A percentile compares a stretch with the other conserved stretches of the same genome.
Evolutionary conservation across 1,284 basidiomycete species (phyloP).

Genomic region (Apiotrichum sp.): DNA sequence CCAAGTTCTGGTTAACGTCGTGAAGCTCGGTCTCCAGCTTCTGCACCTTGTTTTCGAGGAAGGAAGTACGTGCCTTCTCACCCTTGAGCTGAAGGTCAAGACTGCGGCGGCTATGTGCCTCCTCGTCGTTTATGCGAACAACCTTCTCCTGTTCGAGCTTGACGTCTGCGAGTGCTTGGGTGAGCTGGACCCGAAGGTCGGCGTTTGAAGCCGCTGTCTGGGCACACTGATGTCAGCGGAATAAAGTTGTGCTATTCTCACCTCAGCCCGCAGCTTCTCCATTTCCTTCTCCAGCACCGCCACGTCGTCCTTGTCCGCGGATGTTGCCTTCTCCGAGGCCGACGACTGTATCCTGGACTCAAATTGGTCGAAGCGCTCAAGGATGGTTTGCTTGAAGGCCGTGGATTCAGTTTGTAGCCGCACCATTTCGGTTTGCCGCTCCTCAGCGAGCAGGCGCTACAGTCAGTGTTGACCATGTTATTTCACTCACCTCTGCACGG

Average conservation of each 20-base stretch:
- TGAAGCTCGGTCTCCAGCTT: slow-evolving; percentile 8
- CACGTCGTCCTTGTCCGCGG: not conserved
- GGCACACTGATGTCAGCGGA: slow-evolving; percentile 1
- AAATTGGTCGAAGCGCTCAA: slow-evolving; percentile 7
- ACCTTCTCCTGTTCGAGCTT: slow-evolving; percentile 13
- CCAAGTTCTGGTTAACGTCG: slow-evolving; percentile 11
- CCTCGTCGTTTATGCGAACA: slow-evolving; percentile 9
- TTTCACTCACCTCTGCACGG: not conserved
- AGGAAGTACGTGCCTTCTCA: slow-evolving; percentile 14
- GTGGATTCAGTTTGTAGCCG: slow-evolving; percentile 5
- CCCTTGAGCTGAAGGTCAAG: slow-evolving; percentile 17
- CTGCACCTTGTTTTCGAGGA: slow-evolving; percentile 12
- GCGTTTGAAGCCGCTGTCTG: not conserved
- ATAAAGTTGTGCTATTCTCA: not conserved
- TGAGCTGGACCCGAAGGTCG: slow-evolving; percentile 13
- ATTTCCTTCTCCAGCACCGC: slow-evolving; percentile 8
- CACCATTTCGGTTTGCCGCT: slow-evolving; percentile 2
- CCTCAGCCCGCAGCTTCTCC: slow-evolving; percentile 2
- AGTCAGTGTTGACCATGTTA: not conserved
- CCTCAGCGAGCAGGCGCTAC: slow-evolving; percentile 7
- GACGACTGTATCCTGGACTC: not conserved
- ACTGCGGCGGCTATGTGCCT: slow-evolving; percentile 9
- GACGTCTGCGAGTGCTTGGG: slow-evolving; percentile 6
- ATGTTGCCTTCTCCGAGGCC: not conserved
- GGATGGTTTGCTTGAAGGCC: not conserved